Evolutionary conservation across 1,284 basidiomycete species (phyloP).

Genomic region (Pseudozyma thailandica): DNA sequence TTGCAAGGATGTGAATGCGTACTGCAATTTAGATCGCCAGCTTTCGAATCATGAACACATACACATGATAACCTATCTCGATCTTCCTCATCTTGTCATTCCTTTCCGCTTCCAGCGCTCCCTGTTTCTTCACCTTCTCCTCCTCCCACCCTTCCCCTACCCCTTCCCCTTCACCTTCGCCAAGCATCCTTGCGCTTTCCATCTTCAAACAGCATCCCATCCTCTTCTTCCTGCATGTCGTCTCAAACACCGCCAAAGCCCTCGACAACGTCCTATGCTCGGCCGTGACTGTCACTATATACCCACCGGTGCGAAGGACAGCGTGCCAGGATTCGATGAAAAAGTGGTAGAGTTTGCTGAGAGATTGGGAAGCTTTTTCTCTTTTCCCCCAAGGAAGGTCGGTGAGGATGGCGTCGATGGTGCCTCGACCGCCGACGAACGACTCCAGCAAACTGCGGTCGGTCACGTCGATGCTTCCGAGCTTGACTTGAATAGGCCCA

Average conservation of each 20-base stretch:
- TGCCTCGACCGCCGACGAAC: slow-evolving; percentile 30
- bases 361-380: slow-evolving; percentile 35
- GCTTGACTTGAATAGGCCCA: slow-evolving; percentile 10
- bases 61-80: slow-evolving; percentile 53
- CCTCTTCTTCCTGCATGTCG: slow-evolving; percentile 37
- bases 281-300: slow-evolving; percentile 41
- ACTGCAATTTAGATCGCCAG: slow-evolving; percentile 12
- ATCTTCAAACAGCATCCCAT: slow-evolving; percentile 19
- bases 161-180: not conserved
- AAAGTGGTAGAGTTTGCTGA: slow-evolving; percentile 34
- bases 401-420: slow-evolving; percentile 52
- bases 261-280: slow-evolving; percentile 40
- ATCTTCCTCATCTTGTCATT: slow-evolving; percentile 43
- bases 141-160: slow-evolving; percentile 18
- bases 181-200: slow-evolving; percentile 32
- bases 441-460: slow-evolving; percentile 16
- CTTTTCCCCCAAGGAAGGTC: slow-evolving; percentile 51
- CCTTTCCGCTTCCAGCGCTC: slow-evolving; percentile 23
- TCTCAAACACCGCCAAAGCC: slow-evolving; percentile 38
- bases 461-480: slow-evolving; percentile 26
- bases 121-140: slow-evolving; percentile 34
- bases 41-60: slow-evolving; percentile 44
- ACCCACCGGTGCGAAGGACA: slow-evolving; percentile 43
- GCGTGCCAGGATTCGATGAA: slow-evolving; percentile 43
- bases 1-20: too few relatives aligned